Base-by-base conservation (phyloP, 495 filamentous ascomycete genomes). In the Hypomontagnella monticulosa region DNA sequence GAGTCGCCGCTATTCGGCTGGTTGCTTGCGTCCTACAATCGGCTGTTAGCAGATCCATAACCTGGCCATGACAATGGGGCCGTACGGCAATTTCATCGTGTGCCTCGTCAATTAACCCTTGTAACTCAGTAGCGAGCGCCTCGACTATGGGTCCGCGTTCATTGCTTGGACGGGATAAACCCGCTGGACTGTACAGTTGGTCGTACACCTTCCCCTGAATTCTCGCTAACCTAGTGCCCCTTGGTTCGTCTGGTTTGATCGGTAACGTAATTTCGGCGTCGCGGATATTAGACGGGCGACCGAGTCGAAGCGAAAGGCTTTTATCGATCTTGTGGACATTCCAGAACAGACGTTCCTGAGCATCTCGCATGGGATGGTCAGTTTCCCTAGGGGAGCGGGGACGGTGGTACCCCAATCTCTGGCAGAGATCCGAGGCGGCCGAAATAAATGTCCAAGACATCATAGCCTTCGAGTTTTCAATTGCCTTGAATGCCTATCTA, bases 271-370 rank as follows among this genome's bases (percentile, higher is more conserved):
- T 53, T 20, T 53, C 50, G 12, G 36, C 11, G 30, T 53, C 50
- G 4, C 50, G 50, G 18, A 53, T 41, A 41, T 23, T 53, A 0
- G 50, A 53, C 1, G 50, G 36, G 6, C 50, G 36, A 4, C 50
- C 50, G 18, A 14, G 14, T 40, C 50, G 50, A 41, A 53, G 20
- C 36, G 50, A 53, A 53, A 40, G 50, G 1, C 50, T 20, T 32
- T 38, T 41, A 10, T 53, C 50, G 12, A 41, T 16, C 40, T 16
- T 53, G 32, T 53, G 16, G 30, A 53, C 12, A 4, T 11, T 14
- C 50, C 50, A 53, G 40, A 53, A 53, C 15, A 53, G 36, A 41
- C 50, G 50, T 53, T 53, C 50, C n/a, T 41, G 50, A n/a, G 50
- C 36, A 41, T 18, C 19, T 15, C n/a, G 34, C 11, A 41, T 5